Evolutionary conservation across 2,329 filamentous ascomycete genomes (phyloP).

Genomic region (Colletotrichum viniferum): DNA sequence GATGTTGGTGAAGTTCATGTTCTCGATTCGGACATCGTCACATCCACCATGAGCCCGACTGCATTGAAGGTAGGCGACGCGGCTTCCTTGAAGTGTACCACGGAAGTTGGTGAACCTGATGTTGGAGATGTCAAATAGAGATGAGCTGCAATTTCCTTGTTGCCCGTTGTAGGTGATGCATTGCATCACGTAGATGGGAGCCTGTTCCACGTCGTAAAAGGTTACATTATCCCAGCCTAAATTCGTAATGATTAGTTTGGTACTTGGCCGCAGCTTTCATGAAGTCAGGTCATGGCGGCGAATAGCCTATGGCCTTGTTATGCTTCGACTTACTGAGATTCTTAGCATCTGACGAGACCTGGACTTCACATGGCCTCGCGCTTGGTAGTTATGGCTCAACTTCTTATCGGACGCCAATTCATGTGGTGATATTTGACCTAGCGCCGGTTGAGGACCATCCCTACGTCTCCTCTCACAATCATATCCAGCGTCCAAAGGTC

Average conservation of each 20-base stretch:
- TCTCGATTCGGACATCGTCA: not conserved
- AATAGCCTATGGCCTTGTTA: too few relatives aligned
- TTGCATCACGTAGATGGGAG: not conserved
- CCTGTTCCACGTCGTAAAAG: not conserved
- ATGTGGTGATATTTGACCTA: too few relatives aligned
- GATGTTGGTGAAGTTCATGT: not conserved
- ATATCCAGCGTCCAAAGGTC: conserved; percentile 68
- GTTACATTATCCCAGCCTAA: not conserved
- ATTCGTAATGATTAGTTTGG: not conserved
- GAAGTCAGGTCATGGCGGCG: too few relatives aligned
- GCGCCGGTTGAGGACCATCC: conserved; percentile 55
- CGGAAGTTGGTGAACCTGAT: not conserved
- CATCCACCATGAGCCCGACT: not conserved
- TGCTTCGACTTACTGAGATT: not conserved
- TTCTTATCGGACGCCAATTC: too few relatives aligned
- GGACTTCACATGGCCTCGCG: conserved; percentile 61
- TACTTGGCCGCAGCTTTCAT: accelerated
- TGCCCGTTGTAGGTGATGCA: not conserved
- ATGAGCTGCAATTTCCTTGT: not conserved
- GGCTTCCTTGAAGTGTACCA: not conserved
- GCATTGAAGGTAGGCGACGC: not conserved
- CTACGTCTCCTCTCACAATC: conserved; percentile 57
- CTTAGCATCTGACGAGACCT: conserved; percentile 47
- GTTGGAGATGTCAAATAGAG: not conserved
- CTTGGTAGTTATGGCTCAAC: conserved; percentile 38